Percentiles rank a stretch among this genome's conserved stretches.
These are phyloP conservation scores for Discostella stelligeroides DNA, from an alignment of 108 stramenopile genomes.

Conservation along the genomic window DNA sequence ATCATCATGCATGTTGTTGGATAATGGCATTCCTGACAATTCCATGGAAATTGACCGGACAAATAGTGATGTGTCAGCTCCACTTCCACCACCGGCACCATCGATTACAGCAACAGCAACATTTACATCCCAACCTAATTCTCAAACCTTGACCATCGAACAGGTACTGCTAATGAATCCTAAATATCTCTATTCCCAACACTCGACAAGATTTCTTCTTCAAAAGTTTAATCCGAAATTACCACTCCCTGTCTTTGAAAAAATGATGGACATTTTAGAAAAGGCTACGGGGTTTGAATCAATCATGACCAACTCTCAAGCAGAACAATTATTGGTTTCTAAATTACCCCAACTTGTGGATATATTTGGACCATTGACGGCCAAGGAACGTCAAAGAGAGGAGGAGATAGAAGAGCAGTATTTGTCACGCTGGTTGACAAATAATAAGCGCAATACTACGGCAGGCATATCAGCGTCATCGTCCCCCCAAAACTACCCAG, in stretches of 20 bases:
- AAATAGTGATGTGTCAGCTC: background rate
- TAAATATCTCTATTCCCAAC: conserved; percentile 22
- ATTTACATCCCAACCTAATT: background rate
- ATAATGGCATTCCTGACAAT: background rate
- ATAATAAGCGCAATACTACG: background rate
- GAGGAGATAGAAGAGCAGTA: conserved; percentile 12
- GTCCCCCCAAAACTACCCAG: conserved; percentile 14
- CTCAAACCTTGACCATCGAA: conserved; percentile 5
- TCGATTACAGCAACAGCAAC: background rate
- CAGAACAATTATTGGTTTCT: conserved; percentile 60
- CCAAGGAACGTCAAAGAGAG: conserved; percentile 12
- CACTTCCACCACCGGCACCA: background rate
- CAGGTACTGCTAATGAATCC: conserved; percentile 41
- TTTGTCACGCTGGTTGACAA: conserved; percentile 1
- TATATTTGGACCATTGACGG: conserved; percentile 49
- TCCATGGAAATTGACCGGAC: conserved; percentile 2
- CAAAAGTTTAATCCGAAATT: conserved; percentile 47
- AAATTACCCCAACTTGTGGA: conserved; percentile 62
- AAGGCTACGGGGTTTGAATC: conserved; percentile 86
- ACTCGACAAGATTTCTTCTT: conserved; percentile 19
- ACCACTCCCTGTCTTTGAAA: conserved; percentile 61
- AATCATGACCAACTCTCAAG: conserved; percentile 66
- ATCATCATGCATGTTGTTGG: no score
- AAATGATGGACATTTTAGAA: conserved; percentile 81
- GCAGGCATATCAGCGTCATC: background rate